Evolutionary conservation across 345 rosid genomes (phyloP).

Genomic region (Physaria fendleri): DNA sequence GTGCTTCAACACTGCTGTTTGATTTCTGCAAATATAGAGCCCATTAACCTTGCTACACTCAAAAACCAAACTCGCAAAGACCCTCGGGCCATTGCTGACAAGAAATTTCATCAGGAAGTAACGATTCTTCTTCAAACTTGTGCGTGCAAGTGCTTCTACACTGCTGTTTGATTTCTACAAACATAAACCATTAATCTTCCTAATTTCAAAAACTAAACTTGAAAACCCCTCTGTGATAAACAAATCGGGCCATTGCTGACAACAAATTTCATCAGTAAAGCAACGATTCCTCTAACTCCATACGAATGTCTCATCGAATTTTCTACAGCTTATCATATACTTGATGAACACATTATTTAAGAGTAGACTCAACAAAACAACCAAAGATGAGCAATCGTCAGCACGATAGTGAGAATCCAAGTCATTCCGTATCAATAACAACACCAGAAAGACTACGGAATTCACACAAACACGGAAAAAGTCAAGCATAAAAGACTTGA

Average conservation of each 20-base stretch:
- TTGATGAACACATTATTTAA: neutral
- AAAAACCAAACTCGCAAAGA: no score
- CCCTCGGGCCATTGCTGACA: no score
- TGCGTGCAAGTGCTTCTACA: conserved; percentile 65
- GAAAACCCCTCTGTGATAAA: neutral
- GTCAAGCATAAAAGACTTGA: no score
- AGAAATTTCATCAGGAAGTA: no score
- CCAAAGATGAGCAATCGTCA: neutral
- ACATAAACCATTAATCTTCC: conserved; percentile 1
- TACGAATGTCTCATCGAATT: neutral
- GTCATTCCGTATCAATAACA: no score
- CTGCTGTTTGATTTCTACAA: conserved; percentile 62
- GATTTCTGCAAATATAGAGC: conserved; percentile 68
- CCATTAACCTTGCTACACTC: no score
- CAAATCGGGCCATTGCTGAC: neutral
- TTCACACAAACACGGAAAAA: no score
- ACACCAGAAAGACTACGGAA: no score
- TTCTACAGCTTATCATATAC: neutral
- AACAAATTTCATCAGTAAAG: neutral
- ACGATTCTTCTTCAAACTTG: conserved; percentile 74
- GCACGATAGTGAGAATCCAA: no score
- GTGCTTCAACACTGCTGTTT: conserved; percentile 65
- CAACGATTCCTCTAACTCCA: neutral
- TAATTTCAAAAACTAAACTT: neutral
- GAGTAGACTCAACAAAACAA: neutral